Conservation (phyloP, 495 filamentous ascomycete species). For the Xylaria longipes region DNA sequence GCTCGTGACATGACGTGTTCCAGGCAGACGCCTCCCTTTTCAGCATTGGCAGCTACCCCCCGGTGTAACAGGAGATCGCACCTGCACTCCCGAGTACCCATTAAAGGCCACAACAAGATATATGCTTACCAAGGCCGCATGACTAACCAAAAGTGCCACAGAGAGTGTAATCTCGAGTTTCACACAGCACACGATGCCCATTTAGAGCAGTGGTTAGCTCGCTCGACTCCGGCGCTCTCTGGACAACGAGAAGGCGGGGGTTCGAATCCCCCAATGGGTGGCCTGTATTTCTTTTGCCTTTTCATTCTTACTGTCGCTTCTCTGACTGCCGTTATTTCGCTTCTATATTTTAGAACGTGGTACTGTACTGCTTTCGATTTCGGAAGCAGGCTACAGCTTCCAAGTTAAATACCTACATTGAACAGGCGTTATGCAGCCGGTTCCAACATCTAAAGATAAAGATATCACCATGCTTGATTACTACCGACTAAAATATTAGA, state of each 20-base stretch:
- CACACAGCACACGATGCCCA: slow-evolving; percentile 7
- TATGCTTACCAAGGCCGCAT: background rate
- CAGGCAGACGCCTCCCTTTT: background rate
- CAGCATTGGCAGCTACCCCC: background rate
- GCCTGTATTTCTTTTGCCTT: background rate
- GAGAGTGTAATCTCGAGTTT: background rate
- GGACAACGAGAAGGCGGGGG: slow-evolving; percentile 30
- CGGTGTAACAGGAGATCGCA: background rate
- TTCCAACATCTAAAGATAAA: background rate
- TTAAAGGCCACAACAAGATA: background rate
- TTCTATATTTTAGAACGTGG: background rate
- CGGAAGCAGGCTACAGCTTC: background rate
- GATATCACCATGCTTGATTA: background rate
- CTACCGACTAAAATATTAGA: background rate
- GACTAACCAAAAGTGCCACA: background rate
- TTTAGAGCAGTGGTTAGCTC: slow-evolving; percentile 41
- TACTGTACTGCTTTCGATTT: background rate
- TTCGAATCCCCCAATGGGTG: slow-evolving; percentile 37
- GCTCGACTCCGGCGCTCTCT: slow-evolving; percentile 29
- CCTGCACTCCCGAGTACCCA: background rate
- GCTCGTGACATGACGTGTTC: background rate
- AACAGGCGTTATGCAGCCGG: background rate
- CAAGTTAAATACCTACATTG: background rate
- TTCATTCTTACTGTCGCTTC: background rate
- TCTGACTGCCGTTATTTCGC: background rate